Conservation (phyloP, 2,329 filamentous ascomycete species). For the Arthrobotrys sinensis region DNA sequence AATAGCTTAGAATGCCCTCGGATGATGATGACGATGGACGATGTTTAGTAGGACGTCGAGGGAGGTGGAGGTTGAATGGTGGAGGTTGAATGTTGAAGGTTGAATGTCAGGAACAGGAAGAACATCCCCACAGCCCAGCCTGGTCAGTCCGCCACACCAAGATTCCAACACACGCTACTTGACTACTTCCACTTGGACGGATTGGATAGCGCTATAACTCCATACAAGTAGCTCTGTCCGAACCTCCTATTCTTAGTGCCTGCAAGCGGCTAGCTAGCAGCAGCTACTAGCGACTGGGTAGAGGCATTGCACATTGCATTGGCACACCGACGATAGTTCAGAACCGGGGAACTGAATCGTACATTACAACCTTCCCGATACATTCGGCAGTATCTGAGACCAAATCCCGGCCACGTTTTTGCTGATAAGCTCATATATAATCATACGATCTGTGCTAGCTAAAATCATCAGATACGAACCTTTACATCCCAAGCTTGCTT, state of each 20-base stretch:
- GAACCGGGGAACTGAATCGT: background rate
- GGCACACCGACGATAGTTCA: background rate
- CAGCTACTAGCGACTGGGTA: background rate
- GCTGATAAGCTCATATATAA: constrained; percentile 22
- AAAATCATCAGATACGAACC: too few relatives aligned
- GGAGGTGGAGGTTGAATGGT: constrained; percentile 12
- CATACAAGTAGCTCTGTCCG: too few relatives aligned
- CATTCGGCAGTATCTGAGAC: background rate
- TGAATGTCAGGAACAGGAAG: constrained; percentile 4
- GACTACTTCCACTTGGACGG: background rate
- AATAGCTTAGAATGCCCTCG: background rate
- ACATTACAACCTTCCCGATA: constrained; percentile 33
- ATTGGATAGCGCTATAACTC: background rate
- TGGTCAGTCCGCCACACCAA: background rate
- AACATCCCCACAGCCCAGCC: constrained; percentile 23
- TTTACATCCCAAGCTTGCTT: too few relatives aligned
- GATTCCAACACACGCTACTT: background rate
- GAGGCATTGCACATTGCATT: background rate
- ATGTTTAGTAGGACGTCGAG: background rate
- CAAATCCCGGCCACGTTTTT: constrained; percentile 24
- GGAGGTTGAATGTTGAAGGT: constrained; percentile 15
- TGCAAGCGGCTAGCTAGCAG: background rate
- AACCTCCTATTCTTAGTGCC: too few relatives aligned
- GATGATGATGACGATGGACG: background rate
- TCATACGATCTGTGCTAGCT: too few relatives aligned